phyloP scores from a whole-genome alignment of 225 moss, liverwort and hornwort species.

The Marchantia polymorpha region DNA sequence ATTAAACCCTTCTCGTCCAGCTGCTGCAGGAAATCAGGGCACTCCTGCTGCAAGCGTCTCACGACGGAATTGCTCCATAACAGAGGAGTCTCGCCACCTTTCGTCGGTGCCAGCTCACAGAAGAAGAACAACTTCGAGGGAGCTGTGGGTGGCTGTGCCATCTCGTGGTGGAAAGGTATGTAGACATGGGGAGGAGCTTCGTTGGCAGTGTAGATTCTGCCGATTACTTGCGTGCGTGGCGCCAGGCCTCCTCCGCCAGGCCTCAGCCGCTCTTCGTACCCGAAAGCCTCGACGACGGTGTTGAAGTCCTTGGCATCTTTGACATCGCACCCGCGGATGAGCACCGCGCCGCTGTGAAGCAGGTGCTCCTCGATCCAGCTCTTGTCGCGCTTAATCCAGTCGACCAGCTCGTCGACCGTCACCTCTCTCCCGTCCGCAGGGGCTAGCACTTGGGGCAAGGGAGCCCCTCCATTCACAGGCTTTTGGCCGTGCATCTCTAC shows the following conservation, averaged over 20 bases:
- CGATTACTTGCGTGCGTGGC: constrained; percentile 21
- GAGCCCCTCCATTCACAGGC: not conserved
- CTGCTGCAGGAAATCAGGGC: constrained; percentile 21
- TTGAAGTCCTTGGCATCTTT: constrained; percentile 26
- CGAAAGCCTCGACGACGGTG: constrained; percentile 26
- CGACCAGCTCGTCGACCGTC: constrained; percentile 7
- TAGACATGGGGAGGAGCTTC: constrained; percentile 19
- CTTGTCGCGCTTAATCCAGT: constrained; percentile 23
- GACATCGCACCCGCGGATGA: constrained; percentile 17
- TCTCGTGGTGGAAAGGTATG: constrained; percentile 29
- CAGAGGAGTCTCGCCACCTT: constrained; percentile 30
- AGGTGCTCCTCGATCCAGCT: constrained; percentile 26
- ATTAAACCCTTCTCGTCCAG: constrained; percentile 26
- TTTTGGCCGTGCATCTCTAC: constrained; percentile 11
- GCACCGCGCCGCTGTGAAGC: constrained; percentile 14
- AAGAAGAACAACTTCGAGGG: constrained; percentile 28
- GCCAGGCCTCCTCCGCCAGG: constrained; percentile 21
- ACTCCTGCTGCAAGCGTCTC: constrained; percentile 18
- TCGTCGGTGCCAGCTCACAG: constrained; percentile 17
- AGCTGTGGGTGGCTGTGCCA: constrained; percentile 18
- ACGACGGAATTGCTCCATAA: constrained; percentile 21
- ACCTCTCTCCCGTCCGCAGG: not conserved
- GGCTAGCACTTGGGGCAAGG: constrained; percentile 6
- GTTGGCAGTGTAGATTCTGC: constrained; percentile 26
- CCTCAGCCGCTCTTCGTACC: constrained; percentile 24